These are phyloP conservation scores for Fomitopsis palustris DNA, from an alignment of 1,284 basidiomycete genomes.

Conservation along the genomic window DNA sequence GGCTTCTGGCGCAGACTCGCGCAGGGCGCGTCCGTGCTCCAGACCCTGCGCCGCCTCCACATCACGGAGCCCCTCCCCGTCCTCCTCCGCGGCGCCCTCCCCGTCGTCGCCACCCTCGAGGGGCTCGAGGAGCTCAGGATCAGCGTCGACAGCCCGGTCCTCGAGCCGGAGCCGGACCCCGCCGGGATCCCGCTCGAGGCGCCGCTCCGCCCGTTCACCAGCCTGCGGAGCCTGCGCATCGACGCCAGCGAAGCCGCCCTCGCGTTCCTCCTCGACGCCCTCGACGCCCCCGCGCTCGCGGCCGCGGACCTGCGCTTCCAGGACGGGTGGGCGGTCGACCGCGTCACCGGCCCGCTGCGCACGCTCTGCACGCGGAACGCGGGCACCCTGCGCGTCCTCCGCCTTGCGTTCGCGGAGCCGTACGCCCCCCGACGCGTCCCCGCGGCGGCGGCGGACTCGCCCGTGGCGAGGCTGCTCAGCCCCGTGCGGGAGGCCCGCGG, in stretches of 20 bases:
- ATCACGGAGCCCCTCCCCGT: neutral
- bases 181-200: neutral
- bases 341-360: too few relatives aligned
- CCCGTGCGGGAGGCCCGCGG: neutral
- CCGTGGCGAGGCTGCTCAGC: neutral
- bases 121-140: neutral
- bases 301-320: too few relatives aligned
- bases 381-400: too few relatives aligned
- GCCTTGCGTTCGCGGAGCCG: neutral
- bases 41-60: neutral
- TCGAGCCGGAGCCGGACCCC: neutral
- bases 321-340: too few relatives aligned
- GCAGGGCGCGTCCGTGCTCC: neutral
- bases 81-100: neutral
- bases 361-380: too few relatives aligned
- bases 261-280: too few relatives aligned
- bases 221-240: too few relatives aligned
- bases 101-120: neutral
- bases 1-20: neutral
- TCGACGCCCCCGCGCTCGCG: too few relatives aligned
- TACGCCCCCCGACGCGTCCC: neutral
- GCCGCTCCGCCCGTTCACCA: too few relatives aligned
- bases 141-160: neutral
- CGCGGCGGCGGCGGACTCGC: neutral
- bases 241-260: too few relatives aligned